Evolutionary conservation across 306 rosid genomes (phyloP), one percentile per base, ranked within the genome.

Genomic region (Cicer chorassanicum): DNA sequence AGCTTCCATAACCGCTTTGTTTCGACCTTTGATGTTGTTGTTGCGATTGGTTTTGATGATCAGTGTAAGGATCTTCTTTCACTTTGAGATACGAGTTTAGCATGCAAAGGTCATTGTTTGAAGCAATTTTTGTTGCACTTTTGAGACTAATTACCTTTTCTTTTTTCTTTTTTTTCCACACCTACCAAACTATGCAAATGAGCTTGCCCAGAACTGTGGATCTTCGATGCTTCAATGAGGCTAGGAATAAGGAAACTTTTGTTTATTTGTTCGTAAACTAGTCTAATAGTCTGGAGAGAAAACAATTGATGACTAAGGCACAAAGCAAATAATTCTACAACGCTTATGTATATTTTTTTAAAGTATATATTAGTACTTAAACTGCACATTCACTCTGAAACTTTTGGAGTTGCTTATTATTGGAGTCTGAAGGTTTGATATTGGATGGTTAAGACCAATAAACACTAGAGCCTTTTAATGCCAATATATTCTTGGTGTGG

Each of bases 1-100:
- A 70, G 99, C 99, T 75, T 94, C 97, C 91, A 92, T 81, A 18
- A 91, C 80, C 0, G 93, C 97, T 73, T 80, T 86, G 79, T 80
- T 87, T 66, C 85, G 3, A 24, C 29, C 29, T 0, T 24, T 24
- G 29, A 1, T 83, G 16, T 40, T 83, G 12, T 43, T 41, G 24
- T 64, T 82, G 15, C 51, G 65, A 7, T 75, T 77, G 2, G 76
- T 43, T 62, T 82, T 72, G 15, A 24, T 24, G 29, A 40, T 73
- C 77, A 1, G 77, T 29, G 83, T 77, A 80, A 4, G 76, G 56
- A 72, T 78, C 86, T 15, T 90, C 87, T 56, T 87, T 94, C 39
- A 70, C 84, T 53, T 84, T 86, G 69, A 77, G 34, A 4, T 87
- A 57, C 0, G 95, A 81, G 2, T 82, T 82, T 38, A 92, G 91